Evolutionary conservation across 352 stramenopile genomes (phyloP).

Genomic region (Pythium pectinolyticum): DNA sequence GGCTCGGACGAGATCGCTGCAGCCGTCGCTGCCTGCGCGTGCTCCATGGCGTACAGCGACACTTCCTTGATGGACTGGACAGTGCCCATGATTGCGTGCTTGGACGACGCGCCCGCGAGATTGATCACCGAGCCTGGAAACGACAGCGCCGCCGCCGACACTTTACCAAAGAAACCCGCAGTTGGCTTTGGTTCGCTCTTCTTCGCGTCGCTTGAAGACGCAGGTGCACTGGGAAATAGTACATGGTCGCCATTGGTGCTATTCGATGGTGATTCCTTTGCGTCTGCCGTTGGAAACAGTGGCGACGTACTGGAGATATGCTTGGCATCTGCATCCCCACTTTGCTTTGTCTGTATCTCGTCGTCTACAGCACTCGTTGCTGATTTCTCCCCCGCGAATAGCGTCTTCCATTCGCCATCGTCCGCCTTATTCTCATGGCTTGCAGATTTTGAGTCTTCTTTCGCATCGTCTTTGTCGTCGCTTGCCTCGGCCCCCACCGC

Average conservation of each 20-base stretch:
- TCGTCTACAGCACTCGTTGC: background rate
- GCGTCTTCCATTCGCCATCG: conserved; percentile 38
- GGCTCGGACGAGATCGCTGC: conserved; percentile 59
- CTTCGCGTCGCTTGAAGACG: conserved; percentile 10
- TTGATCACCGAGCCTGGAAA: conserved; percentile 67
- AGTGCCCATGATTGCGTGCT: conserved; percentile 63
- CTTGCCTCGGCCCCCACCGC: background rate
- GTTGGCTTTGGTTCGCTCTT: conserved; percentile 24
- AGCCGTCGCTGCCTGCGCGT: conserved; percentile 62
- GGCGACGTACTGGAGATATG: conserved; percentile 1
- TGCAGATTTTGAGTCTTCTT: conserved; percentile 8
- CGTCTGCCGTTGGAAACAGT: conserved; percentile 23
- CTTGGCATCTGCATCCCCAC: conserved; percentile 10
- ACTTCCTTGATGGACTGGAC: conserved; percentile 76
- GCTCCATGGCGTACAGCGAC: conserved; percentile 72
- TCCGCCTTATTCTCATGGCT: conserved; percentile 16
- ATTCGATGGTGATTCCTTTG: conserved; percentile 5
- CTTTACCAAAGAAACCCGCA: conserved; percentile 60
- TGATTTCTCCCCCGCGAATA: conserved; percentile 30
- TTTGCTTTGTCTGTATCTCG: background rate
- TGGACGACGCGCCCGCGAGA: conserved; percentile 60
- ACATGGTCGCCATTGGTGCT: conserved; percentile 18
- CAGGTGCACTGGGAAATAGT: conserved; percentile 17
- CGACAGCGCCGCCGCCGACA: conserved; percentile 57
- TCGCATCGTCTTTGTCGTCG: background rate